Base-by-base conservation (phyloP, 495 filamentous ascomycete genomes). In the Penicillium paxilli region DNA sequence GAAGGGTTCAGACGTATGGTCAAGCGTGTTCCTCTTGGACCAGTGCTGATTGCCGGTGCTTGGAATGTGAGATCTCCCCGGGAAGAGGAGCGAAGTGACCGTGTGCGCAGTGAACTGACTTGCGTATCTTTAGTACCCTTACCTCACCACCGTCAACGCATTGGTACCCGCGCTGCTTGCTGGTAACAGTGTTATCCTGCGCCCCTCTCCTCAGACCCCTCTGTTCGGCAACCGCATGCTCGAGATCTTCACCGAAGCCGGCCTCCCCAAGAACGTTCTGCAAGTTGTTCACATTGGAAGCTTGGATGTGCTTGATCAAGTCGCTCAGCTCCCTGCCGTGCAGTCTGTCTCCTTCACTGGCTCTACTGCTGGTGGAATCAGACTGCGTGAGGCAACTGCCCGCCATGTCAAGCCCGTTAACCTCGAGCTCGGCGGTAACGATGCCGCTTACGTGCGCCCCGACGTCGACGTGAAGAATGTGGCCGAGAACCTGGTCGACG, bases 201-300 rank as follows among this genome's bases (percentile, higher is more conserved):
- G 96, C 64, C 91, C 92, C 4, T 96, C 91, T 1, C 93, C 93
- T 2, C 93, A 98, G 68, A 96, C 92, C 1, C 93, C 93, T 2
- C 90, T 93, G 0, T 80, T 96, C 52, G 92, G 84, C 12, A 89
- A 97, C 71, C 87, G 89, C 32, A 74, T 96, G n/a, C 70, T 86
- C 49, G 79, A 85, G 51, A 84, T 88, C 53, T 96, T 97, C 65
- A 57, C 68, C 2, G 81, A 91, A 57, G 92, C 91, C 19, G 93
- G 93, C 5, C 76, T 97, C 23, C 89, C 91, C 1, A 55, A 81
- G 20, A 84, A 90, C 19, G 90, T 96, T 41, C 80, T 97, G 32
- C 92, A 96, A 69, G 87, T 90, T 52, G 86, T 96, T 66, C 93
- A 97, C 68, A 86, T 85, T 53, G 93, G 93, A 9, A 87, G 88